phyloP scores from a whole-genome alignment of 345 rosid genomes.

The Pistacia vera region DNA sequence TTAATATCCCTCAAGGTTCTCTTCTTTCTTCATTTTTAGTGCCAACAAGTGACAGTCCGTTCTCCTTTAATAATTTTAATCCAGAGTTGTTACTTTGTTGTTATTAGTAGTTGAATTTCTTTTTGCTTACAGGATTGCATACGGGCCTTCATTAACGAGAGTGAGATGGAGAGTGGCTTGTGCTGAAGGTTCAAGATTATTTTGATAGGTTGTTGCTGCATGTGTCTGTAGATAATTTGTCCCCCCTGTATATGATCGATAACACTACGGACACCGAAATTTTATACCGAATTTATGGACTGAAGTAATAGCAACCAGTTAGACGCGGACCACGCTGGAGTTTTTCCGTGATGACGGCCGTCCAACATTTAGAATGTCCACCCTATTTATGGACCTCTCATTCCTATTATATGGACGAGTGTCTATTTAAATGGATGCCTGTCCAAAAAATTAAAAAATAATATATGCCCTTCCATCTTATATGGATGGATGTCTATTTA shows the following conservation, averaged over 20 bases:
- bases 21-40: background rate
- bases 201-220: constrained; percentile 89
- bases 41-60: background rate
- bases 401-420: too few relatives aligned
- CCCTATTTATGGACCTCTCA: too few relatives aligned
- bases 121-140: constrained; percentile 53
- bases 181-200: constrained; percentile 78
- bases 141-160: constrained; percentile 57
- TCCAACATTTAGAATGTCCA: too few relatives aligned
- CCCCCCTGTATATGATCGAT: background rate
- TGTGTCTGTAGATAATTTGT: constrained; percentile 76
- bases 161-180: constrained; percentile 63
- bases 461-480: too few relatives aligned
- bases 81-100: background rate
- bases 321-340: too few relatives aligned
- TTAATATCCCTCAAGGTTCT: background rate
- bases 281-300: too few relatives aligned
- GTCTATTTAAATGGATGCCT: too few relatives aligned
- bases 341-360: too few relatives aligned
- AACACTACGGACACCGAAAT: too few relatives aligned
- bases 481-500: too few relatives aligned
- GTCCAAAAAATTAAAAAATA: too few relatives aligned
- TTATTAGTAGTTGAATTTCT: background rate
- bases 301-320: too few relatives aligned
- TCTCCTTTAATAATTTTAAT: background rate